Evolutionary conservation across 345 rosid genomes (phyloP), one percentile per base, ranked within the genome.

Genomic region (Camelina hispida): DNA sequence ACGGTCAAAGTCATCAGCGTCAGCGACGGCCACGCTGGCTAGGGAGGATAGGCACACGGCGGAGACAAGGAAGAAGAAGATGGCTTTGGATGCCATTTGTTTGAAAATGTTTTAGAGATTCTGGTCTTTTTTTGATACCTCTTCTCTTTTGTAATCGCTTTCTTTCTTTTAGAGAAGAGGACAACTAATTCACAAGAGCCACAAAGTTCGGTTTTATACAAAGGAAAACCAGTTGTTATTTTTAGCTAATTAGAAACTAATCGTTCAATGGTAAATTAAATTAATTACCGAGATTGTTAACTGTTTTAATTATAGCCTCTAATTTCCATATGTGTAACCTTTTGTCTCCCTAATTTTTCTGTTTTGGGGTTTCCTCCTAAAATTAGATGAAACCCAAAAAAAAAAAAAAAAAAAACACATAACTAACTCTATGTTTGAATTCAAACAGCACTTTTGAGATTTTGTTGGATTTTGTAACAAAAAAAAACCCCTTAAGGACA

Each of bases 41-140:
- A 85, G 69, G 30, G 84, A 74, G 12, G 83, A 51, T 43, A 85
- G 48, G 82, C 86, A 85, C 53, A 85, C 77, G 60, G 82, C 84
- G 15, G 84, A 82, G 66, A 78, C 81, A 44, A 83, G 34, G 80
- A 85, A 32, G 73, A 66, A 71, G 80, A 66, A 65, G 76, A 63
- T 20, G 53, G 71, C 20, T 55, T 56, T 75, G 48, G 69, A 52
- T 83, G 78, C 84, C 87, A 44, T 59, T 58, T 38, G 43, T 46
- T 44, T 34, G 54, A 22, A 47, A 16, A 63, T 58, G 77, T 77
- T 69, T 62, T 62, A 9, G 58, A 71, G 44, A 15, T 56, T 77
- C 3, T 58, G 12, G 50, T 59, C 22, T 30, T 72, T 50, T 50
- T 53, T 72, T 7, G 2, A 55, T 63, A 56, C 60, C 59, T 71